Evolutionary conservation across 257 asterid genomes (phyloP), one percentile per base, ranked within the genome.

Genomic region (Capsicum pubescens): DNA sequence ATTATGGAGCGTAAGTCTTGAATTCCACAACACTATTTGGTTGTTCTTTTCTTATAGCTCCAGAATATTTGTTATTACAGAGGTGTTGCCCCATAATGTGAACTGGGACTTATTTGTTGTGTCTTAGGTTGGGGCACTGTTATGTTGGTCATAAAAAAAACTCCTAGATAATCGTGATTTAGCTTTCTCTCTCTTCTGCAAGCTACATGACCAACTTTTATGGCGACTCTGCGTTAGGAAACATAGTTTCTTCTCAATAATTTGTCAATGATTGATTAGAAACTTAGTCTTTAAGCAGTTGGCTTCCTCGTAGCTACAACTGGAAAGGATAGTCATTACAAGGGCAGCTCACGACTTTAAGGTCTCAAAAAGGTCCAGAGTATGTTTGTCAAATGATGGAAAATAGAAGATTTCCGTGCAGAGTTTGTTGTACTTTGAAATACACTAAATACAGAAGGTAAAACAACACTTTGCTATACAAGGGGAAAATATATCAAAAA

Each of bases 181-280:
- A 70, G 8, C 32, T 69, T 69, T 42, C 77, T 70, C 56, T 70
- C 79, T 48, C n/a, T 69, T 69, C 13, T 39, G 77, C 15, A 44
- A 70, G 36, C 16, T 44, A 13, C 17, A 44, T 5, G 9, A 5
- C 16, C 58, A 71, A 39, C 32, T 46, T 46, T n/a, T 71, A 36
- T 2, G 10, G 57, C 58, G 26, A 71, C 58, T 71, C 2, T 2
- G 32, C 17, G 8, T 15, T 12, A 71, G 35, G 79, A 48, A 19
- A 44, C 55, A 5, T 19, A 46, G 58, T n/a, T 71, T 71, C 39
- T 71, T 36, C 80, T 71, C 59, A 71, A 46, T 46, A 39, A 71
- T 71, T 71, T 6, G 3, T 46, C 79, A 44, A 36, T 71, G 57
- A 44, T 71, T 71, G 79, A 9, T 71, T 16, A 17, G 36, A 44